Evolutionary conservation across 306 rosid genomes (phyloP), one percentile per base, ranked within the genome.

Genomic region (Hylodesmum podocarpum): DNA sequence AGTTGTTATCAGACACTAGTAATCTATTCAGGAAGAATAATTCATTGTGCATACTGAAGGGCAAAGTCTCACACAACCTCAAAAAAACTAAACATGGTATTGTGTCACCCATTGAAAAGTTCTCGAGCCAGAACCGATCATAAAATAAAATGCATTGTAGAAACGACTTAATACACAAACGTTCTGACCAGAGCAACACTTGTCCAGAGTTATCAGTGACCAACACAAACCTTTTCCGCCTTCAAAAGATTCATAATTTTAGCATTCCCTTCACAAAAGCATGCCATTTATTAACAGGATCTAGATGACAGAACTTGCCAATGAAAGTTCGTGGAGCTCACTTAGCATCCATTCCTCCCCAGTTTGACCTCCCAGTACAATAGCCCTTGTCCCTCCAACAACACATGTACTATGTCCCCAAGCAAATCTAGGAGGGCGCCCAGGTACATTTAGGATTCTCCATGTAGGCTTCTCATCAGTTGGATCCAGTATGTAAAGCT

Each of bases 321-420:
- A 82, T 6, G 99, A 96, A 80, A 96, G 96, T 87, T 96, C 99
- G 82, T 96, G 98, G 59, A 96, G 88, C 76, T 96, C 99, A 39
- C 99, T 88, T 78, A 96, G 84, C 94, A 92, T 92, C 99, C 99
- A 96, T 77, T 96, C 98, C 83, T 96, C 99, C 84, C 99, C 99
- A 8, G 99, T 92, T 84, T 96, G 99, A 80, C 99, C 99, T 9
- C 99, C 98, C 71, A 96, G 79, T 70, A 96, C 99, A 62, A 96
- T 89, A 51, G 99, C 98, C 85, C 99, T 88, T 55, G 99, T 92
- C 62, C 99, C 99, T 58, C 99, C 99, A 21, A 96, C 99, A 37
- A 96, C 97, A 82, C 99, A 96, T 19, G 99, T 92, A 80, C 99
- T 96, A 73, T 96, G 99, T 69, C 99, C 99, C 99, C 99, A 96